Conservation (phyloP, 2,329 filamentous ascomycete species). For the Peltaster fructicola region DNA sequence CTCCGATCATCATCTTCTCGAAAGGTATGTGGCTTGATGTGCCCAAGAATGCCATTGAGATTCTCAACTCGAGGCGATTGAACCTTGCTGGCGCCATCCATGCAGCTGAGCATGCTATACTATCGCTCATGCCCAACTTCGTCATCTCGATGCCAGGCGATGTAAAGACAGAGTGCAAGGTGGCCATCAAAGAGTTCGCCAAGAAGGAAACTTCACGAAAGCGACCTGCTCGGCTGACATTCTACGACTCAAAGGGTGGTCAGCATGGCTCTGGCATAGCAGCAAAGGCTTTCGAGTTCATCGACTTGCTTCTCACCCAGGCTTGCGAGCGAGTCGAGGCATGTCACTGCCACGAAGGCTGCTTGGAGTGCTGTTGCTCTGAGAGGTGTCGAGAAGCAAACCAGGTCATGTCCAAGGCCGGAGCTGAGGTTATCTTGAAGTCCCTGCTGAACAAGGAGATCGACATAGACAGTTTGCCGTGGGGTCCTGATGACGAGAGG, state of each 20-base stretch:
- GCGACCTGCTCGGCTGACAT: slow-evolving; percentile 71
- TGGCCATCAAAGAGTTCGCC: slow-evolving; percentile 71
- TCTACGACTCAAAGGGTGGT: slow-evolving; percentile 90
- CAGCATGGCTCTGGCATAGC: slow-evolving; percentile 69
- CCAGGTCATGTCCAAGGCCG: slow-evolving; percentile 84
- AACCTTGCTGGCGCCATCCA: slow-evolving; percentile 84
- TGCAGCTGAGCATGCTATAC: slow-evolving; percentile 79
- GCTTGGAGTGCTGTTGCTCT: slow-evolving; percentile 75
- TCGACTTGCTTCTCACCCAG: slow-evolving; percentile 59
- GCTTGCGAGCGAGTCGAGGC: slow-evolving; percentile 59
- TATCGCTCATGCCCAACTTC: slow-evolving; percentile 76
- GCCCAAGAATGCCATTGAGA: slow-evolving; percentile 58
- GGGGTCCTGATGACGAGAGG: slow-evolving; percentile 57
- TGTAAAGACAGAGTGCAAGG: slow-evolving; percentile 87
- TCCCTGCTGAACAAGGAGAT: slow-evolving; percentile 58
- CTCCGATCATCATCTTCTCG: slow-evolving; percentile 65
- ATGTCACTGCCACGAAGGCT: slow-evolving; percentile 65
- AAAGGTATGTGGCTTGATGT: slow-evolving; percentile 96
- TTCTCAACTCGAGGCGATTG: slow-evolving; percentile 53
- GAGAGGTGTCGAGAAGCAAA: slow-evolving; percentile 75
- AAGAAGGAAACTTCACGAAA: slow-evolving; percentile 53
- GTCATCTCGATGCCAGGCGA: slow-evolving; percentile 81
- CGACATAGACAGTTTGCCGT: slow-evolving; percentile 68
- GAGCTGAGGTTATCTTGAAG: slow-evolving; percentile 64
- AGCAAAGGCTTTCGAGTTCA: slow-evolving; percentile 83